Base-by-base conservation (phyloP, 495 filamentous ascomycete species). In the Chaetomium fimeti region DNA sequence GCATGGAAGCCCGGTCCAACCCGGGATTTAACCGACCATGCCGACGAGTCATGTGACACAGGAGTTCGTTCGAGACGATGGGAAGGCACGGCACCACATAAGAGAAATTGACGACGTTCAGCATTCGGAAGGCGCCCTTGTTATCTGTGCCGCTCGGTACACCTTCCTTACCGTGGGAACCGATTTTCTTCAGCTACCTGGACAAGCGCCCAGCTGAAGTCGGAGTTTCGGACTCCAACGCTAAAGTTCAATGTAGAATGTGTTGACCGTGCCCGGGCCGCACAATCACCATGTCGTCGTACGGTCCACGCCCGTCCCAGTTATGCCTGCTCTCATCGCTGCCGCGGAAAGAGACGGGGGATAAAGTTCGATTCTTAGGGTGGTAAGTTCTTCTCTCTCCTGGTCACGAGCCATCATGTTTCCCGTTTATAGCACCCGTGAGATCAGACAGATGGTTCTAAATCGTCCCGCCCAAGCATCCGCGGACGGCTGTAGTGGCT, bases 291-390 rank as follows among this genome's bases (percentile, higher is more conserved):
- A 69, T 40, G 60, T 88, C 87, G 83, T 77, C 76, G 57, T 82
- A 78, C 63, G 79, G 82, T 5, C 89, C 89, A 24, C 76, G 83
- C 40, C 85, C 91, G 22, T 89, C 88, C 12, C 81, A 76, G 47
- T 82, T 90, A 43, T 85, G 84, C 61, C 85, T 92, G 62, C 82
- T 97, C 49, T 85, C 84, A 20, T 78, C 84, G 38, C 78, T 97
- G 7, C 76, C 78, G 18, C 74, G 69, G 29, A 78, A 80, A 42
- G 76, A 81, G 25, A 68, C 79, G 18, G 87, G 89, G 42, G 79
- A 85, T 16, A 97, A 97, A 76, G 85, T 97, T 64, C 87, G 93
- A 59, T 96, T 97, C 76, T 80, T 97, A 27, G 93, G 92, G 75
- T 97, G 93, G 92, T 94, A 82, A 79, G 86, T 74, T 68, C 70